phyloP scores from a whole-genome alignment of 768 basidiomycete genomes.

The Symmetrospora coprosmae region DNA sequence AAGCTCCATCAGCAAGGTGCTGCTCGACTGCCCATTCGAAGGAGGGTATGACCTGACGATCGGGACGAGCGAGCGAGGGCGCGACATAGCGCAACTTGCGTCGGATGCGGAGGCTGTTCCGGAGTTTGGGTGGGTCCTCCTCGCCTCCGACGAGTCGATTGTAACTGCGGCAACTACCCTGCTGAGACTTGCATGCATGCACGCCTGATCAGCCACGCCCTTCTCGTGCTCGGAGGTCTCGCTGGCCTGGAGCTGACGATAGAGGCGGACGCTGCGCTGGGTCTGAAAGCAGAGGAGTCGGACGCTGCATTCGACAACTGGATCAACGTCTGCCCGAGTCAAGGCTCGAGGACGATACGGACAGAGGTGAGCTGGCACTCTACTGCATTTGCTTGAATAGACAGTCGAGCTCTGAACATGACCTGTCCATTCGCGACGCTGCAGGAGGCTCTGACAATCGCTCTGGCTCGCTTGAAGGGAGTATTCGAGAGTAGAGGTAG shows the following conservation, averaged over 20 bases:
- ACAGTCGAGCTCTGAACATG: too few relatives aligned
- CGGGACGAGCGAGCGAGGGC: slow-evolving; percentile 21
- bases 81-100: neutral
- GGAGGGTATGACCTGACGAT: slow-evolving; percentile 17
- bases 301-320: slow-evolving; percentile 16
- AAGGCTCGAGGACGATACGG: slow-evolving; percentile 16
- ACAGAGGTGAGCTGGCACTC: too few relatives aligned
- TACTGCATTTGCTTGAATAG: too few relatives aligned
- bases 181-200: too few relatives aligned
- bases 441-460: neutral
- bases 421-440: too few relatives aligned
- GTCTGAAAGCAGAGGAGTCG: slow-evolving; percentile 14
- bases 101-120: neutral
- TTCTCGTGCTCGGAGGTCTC: slow-evolving; percentile 12
- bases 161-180: too few relatives aligned
- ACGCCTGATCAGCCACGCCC: slow-evolving; percentile 5
- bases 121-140: neutral
- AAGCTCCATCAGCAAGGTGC: neutral
- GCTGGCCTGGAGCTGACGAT: slow-evolving; percentile 22
- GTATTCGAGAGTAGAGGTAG: neutral
- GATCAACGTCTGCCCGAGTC: slow-evolving; percentile 18
- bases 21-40: neutral
- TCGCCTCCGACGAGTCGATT: too few relatives aligned
- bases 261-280: slow-evolving; percentile 11
- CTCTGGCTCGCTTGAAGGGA: neutral